Base-by-base conservation (phyloP, 2,329 filamentous ascomycete genomes). In the Colletotrichum godetiae region DNA sequence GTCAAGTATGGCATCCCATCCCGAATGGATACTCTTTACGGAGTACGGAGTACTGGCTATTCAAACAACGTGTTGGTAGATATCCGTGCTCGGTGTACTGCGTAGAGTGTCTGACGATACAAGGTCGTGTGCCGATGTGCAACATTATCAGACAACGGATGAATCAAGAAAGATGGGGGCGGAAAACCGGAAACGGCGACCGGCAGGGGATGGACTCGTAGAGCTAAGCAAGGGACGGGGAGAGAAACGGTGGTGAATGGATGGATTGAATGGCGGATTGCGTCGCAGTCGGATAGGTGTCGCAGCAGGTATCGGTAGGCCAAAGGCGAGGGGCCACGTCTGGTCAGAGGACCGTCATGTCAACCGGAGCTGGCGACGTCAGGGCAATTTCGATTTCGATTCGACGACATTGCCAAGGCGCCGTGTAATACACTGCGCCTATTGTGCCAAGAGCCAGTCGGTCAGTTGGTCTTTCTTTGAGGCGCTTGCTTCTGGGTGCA, bases 111-210 rank as follows among this genome's bases (percentile, higher is more conserved):
- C 37, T 19, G 56, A 31, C 13, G 37, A 42, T 27, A 11, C 59
- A 55, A 31, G 24, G 42, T 29, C 62, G 13, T 53, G 62, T 67
- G 68, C 55, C 53, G 59, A 53, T 55, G 69, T 72, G 57, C 53
- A 60, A 64, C 70, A 22, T 46, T 35, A 27, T 60, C 67, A 55
- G 56, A 70, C 67, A 65, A 64, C 29, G 35, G 59, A 65, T 73
- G 60, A 70, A 70, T 60, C 70, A 70, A 68, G 57, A 59, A 60
- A 60, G 24, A 68, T 57, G 64, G 69, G 58, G 49, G 31, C 35
- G 35, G 53, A 69, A 63, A 72, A 58, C 22, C 63, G 53, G 67
- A 42, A 63, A 60, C 35, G 19, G 55, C 15, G 22, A 61, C 33
- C 55, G 55, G 55, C 29, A 58, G 27, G 55, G 55, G 29, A 27